Percentiles rank a stretch among this genome's conserved stretches.
Conservation (phyloP, 495 filamentous ascomycete genomes). For the Neurospora intermedia region DNA sequence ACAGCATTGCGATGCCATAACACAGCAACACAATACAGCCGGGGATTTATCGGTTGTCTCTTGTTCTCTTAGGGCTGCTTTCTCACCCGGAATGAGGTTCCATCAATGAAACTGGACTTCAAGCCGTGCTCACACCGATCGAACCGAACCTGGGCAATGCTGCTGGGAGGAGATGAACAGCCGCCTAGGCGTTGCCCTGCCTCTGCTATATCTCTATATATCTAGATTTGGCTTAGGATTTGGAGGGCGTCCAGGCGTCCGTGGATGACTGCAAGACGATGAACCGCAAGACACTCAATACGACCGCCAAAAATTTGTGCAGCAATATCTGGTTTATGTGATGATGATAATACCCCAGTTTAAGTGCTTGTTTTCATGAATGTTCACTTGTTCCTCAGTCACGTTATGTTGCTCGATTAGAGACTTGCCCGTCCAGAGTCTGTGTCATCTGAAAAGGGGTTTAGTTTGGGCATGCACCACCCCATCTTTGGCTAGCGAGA, state of each 20-base stretch:
- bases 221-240: background rate
- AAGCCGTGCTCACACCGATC: constrained; percentile 13
- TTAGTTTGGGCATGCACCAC: background rate
- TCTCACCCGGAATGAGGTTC: constrained; percentile 30
- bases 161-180: background rate
- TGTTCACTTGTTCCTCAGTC: background rate
- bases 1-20: constrained; percentile 21
- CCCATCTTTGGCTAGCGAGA: background rate
- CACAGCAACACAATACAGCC: constrained; percentile 28
- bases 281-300: constrained; percentile 1
- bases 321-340: background rate
- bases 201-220: background rate
- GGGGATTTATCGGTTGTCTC: constrained; percentile 22
- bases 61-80: constrained; percentile 39
- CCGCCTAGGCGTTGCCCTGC: background rate
- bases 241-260: background rate
- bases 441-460: background rate
- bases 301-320: background rate
- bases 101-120: constrained; percentile 28
- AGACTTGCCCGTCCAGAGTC: background rate
- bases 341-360: background rate
- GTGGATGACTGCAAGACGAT: background rate
- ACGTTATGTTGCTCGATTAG: background rate
- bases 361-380: background rate
- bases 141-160: background rate